A percentile compares a stretch with the other conserved stretches of the same genome.
phyloP scores from a whole-genome alignment of 1,284 basidiomycete species.

The Fomitopsis betulina region DNA sequence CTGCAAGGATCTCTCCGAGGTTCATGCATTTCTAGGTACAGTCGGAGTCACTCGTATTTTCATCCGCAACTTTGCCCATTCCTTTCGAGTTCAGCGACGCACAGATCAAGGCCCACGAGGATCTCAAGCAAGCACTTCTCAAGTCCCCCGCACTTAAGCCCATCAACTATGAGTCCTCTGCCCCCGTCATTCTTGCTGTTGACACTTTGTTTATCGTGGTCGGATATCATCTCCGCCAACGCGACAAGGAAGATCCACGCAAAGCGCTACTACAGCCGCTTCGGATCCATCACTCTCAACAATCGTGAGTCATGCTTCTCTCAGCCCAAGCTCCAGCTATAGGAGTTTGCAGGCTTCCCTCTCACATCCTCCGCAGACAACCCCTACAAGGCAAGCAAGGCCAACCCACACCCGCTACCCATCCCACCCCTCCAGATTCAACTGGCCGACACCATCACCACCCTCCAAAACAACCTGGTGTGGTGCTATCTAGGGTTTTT shows the following conservation, averaged over 20 bases:
- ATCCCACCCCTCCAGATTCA: no score
- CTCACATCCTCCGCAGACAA: no score
- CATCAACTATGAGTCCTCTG: conserved; percentile 49
- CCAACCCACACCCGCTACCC: no score
- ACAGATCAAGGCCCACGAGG: no score
- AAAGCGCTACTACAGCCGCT: conserved; percentile 8
- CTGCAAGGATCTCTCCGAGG: conserved; percentile 8
- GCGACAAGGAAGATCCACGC: conserved; percentile 7
- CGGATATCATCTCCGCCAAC: conserved; percentile 28
- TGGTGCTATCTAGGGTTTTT: no score
- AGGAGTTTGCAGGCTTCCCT: no score
- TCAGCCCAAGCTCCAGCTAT: conserved; percentile 33
- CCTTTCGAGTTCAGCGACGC: no score
- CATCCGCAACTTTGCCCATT: conserved; percentile 12
- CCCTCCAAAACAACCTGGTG: no score
- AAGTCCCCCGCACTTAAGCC: conserved; percentile 18
- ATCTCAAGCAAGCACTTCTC: conserved; percentile 22
- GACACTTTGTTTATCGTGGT: conserved; percentile 30
- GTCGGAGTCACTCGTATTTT: conserved; percentile 13
- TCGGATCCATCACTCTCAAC: conserved; percentile 32
- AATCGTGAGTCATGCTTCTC: conserved; percentile 32
- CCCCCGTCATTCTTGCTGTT: conserved; percentile 26
- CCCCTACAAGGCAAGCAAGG: no score
- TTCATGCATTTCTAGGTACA: conserved; percentile 14
- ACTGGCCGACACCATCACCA: no score